Base-by-base conservation (phyloP, 495 filamentous ascomycete genomes). In the Podospora sp. region DNA sequence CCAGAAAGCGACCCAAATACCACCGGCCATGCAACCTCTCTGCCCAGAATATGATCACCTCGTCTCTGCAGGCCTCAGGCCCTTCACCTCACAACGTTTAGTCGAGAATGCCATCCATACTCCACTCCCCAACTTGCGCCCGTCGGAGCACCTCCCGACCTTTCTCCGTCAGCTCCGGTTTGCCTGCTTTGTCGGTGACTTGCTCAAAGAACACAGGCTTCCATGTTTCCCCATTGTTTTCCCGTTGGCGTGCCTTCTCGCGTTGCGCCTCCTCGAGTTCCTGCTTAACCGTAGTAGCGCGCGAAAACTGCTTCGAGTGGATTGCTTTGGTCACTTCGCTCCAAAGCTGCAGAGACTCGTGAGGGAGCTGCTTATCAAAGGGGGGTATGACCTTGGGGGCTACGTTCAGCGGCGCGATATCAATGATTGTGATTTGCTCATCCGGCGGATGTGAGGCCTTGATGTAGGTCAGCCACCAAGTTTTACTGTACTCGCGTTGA, bases 271-370 rank as follows among this genome's bases (percentile, higher is more conserved):
- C 94, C 78, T 99, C 94, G 12, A 99, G 87, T 70, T 96, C 92
- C 55, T 92, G 86, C 79, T 99, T 99, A 52, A 93, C 77, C 46
- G 86, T 87, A 55, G 94, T 98, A 16, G 95, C 95, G 68, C 89
- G 87, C 51, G 85, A 85, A 77, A 87, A 99, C 70, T 94, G 92
- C 76, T 92, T 97, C 67, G 88, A 80, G 12, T 88, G 71, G 67
- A 99, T 98, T n/a, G 94, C 92, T 35, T 90, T 81, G 9, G 95
- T 97, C 49, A 99, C 94, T 25, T 84, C 84, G 36, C 86, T 82
- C 95, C 95, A 99, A 72, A 96, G 92, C 67, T 87, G 88, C 61
- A 93, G 87, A 0, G 92, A 96, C 80, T 99, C 95, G 72, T 98
- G 94, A 24, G 91, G 86, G 6, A 97, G 86, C 76, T 97, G 94